Evolutionary conservation across 2,329 filamentous ascomycete genomes (phyloP), one percentile per base, ranked within the genome.

Genomic region (Colletotrichum aenigma): DNA sequence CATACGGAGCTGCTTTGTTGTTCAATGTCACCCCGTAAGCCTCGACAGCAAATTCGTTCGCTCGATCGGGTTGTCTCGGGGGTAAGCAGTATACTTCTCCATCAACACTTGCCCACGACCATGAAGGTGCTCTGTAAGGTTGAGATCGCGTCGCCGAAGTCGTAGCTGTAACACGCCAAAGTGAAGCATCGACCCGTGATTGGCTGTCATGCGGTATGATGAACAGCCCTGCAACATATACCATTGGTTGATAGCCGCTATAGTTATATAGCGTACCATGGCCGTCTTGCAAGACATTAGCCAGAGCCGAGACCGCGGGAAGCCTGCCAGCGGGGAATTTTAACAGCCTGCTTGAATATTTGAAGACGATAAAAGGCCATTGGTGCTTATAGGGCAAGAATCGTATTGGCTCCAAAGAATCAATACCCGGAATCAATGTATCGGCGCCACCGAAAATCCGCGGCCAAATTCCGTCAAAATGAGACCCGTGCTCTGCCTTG

Each of bases 31-130:
- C 43, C 7, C 1, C 1, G 43, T 52, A 21, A 10, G 21, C n/a
- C 4, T 21, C 4, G 43, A 52, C 43, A 1, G 16, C 18, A 10
- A 52, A 52, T 6, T 52, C 43, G n/a, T n/a, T n/a, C n/a, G n/a
- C n/a, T n/a, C n/a, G n/a, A n/a, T n/a, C n/a, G n/a, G n/a, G n/a
- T n/a, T n/a, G n/a, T n/a, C n/a, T n/a, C n/a, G n/a, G n/a, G n/a
- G n/a, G n/a, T n/a, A n/a, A n/a, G n/a, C n/a, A n/a, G n/a, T n/a
- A n/a, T n/a, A 28, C 26, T 28, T 15, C 12, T 26, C 36, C 32
- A 12, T 66, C 38, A 38, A 66, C 38, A 7, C 36, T 32, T 18
- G 26, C 43, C 64, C 64, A 66, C 9, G 64, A 66, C 64, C 64
- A 66, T 18, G 36, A 52, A 3, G 64, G 64, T 18, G 43, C 36